Evolutionary conservation across 768 basidiomycete species (phyloP).

Genomic region (Lactifluus subvellereus): DNA sequence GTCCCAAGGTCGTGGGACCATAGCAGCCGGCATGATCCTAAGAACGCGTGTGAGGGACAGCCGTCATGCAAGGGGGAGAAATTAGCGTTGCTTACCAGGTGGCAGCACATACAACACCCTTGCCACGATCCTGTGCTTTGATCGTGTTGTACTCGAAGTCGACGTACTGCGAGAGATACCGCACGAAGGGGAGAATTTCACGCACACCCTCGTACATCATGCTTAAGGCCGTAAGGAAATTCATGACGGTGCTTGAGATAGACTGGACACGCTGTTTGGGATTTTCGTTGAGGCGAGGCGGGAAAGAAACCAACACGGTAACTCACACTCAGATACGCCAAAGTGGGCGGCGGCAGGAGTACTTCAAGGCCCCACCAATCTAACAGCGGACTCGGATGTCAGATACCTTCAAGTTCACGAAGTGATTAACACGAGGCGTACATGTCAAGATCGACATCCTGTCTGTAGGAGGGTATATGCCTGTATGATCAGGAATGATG

Average conservation of each 20-base stretch:
- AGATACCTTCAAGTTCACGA: not conserved
- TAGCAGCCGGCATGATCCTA: constrained; percentile 75
- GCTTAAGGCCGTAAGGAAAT: constrained; percentile 68
- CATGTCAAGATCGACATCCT: constrained; percentile 76
- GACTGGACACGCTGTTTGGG: constrained; percentile 48
- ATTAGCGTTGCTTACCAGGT: constrained; percentile 55
- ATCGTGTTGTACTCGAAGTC: constrained; percentile 71
- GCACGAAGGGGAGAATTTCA: constrained; percentile 79
- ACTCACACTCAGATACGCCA: constrained; percentile 54
- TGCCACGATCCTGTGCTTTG: constrained; percentile 54
- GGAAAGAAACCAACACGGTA: not conserved
- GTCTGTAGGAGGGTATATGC: constrained; percentile 67
- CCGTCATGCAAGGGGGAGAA: not conserved
- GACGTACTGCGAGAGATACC: constrained; percentile 74
- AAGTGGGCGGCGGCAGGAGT: constrained; percentile 63
- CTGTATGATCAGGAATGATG: constrained; percentile 60
- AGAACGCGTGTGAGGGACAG: not conserved
- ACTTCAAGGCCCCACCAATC: constrained; percentile 93
- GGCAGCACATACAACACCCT: constrained; percentile 82
- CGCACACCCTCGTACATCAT: constrained; percentile 67
- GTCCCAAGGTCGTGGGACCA: constrained; percentile 80
- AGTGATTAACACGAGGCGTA: constrained; percentile 34
- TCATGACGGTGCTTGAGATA: constrained; percentile 56
- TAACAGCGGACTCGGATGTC: constrained; percentile 29
- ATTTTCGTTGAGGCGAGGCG: not conserved